Base-by-base conservation (phyloP, 306 rosid species). In the Betula pendula region DNA sequence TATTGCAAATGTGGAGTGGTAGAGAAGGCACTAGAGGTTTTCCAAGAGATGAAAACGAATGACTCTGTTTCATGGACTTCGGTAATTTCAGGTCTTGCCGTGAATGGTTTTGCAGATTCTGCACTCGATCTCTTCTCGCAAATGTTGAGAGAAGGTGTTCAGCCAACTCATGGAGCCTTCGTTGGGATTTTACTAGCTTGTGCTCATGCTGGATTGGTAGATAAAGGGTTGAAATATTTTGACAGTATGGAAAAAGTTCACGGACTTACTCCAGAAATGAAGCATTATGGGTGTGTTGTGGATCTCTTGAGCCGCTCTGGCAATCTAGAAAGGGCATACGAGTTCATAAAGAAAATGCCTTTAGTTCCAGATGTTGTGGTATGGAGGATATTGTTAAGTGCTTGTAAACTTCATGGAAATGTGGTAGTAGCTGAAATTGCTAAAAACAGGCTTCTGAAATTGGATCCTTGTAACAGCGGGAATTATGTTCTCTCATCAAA, bases 261-360 rank as follows among this genome's bases (percentile, higher is more conserved):
- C 76, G 90, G 88, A 81, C 80, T 92, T 44, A 74, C 24, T 78
- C 98, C 95, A 1, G 89, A 85, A 85, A 90, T 88, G 96, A 94
- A 92, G 82, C 98, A 92, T 60, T 92, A 89, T 42, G 96, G 87
- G 11, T 85, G 89, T 15, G 83, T 94, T 13, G 97, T 90, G 75
- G 97, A 92, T 85, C 93, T 94, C 70, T 77, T 94, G 86, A 85
- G 98, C 71, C 94, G 92, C 69, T 85, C 93, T 14, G 97, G 98
- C 55, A 73, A 84, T 81, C 80, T 94, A 43, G 89, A 90, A 63
- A 89, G 85, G 85, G 95, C 98, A 40, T 81, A 86, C 22, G 88
- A 83, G 35, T 92, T 92, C 84, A 86, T 94, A 60, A 80, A 73
- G 27, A 79, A 80, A 72, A 92, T 94, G 97, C 95, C 92, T 15